Evolutionary conservation across 139 green algal genomes (phyloP).

Genomic region (Chlorella sp.): DNA sequence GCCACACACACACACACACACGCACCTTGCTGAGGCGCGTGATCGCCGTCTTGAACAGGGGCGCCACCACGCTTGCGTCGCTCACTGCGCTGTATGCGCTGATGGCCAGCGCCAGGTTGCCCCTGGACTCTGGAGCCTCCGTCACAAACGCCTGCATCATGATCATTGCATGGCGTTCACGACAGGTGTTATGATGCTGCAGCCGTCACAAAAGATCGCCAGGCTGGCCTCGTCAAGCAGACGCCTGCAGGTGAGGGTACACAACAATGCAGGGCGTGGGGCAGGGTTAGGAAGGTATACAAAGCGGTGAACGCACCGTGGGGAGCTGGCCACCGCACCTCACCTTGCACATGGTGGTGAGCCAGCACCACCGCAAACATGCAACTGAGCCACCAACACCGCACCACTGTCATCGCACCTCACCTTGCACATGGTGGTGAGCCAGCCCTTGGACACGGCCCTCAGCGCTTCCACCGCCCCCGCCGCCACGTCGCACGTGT

Average conservation of each 20-base stretch:
- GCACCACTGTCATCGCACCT: not conserved
- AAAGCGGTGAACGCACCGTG: not conserved
- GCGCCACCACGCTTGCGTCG: slow-evolving; percentile 28
- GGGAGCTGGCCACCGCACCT: not conserved
- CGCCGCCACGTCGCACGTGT: slow-evolving; percentile 20
- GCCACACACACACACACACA: no score
- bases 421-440: slow-evolving; percentile 77
- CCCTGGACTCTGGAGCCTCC: slow-evolving; percentile 38
- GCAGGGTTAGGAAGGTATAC: not conserved
- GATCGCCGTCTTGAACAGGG: slow-evolving; percentile 66
- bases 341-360: not conserved
- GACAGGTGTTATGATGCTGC: no score
- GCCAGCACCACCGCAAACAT: not conserved
- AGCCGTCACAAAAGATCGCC: no score
- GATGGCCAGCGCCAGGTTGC: slow-evolving; percentile 46
- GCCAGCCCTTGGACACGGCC: slow-evolving; percentile 63
- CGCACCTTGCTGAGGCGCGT: slow-evolving; percentile 63
- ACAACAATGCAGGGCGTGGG: not conserved
- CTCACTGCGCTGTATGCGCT: slow-evolving; percentile 56
- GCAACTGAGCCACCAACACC: not conserved
- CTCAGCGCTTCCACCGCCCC: slow-evolving; percentile 50
- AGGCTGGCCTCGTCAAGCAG: not conserved
- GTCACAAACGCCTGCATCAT: slow-evolving; percentile 65
- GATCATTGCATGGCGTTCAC: no score
- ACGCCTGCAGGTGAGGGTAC: not conserved